These are phyloP conservation scores for button mushroom (Agaricus bisporus) DNA, from an alignment of 768 basidiomycete genomes.

Conservation along the genomic window DNA sequence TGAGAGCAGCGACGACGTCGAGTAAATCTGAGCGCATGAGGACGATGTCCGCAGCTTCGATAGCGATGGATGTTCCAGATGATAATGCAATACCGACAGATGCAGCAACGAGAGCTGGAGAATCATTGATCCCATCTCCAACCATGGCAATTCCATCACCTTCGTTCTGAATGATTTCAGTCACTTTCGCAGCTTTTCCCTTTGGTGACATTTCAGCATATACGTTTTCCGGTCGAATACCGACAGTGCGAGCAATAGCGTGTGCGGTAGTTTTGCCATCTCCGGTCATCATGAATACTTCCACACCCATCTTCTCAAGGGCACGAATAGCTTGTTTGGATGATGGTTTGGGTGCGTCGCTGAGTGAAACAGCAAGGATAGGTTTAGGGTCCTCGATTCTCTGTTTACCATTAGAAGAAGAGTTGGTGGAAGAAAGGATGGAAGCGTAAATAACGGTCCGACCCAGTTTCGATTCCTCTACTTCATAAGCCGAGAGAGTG, in stretches of 20 bases:
- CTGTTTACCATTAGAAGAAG: conserved; percentile 1
- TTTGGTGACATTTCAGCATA: conserved; percentile 94
- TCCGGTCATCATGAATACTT: conserved; percentile 92
- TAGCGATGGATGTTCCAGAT: conserved; percentile 93
- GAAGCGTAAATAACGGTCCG: conserved; percentile 88
- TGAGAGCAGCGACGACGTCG: conserved; percentile 94
- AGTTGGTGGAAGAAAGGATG: conserved; percentile 27
- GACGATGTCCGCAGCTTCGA: conserved; percentile 97
- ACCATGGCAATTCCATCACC: conserved; percentile 90
- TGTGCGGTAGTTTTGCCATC: conserved; percentile 82
- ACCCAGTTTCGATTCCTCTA: conserved; percentile 62
- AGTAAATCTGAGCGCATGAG: conserved; percentile 96
- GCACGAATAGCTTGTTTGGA: conserved; percentile 79
- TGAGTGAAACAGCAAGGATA: conserved; percentile 75
- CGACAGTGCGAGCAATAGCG: conserved; percentile 87
- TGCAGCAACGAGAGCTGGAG: conserved; percentile 92
- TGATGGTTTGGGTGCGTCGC: conserved; percentile 83
- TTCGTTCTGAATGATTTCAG: conserved; percentile 70
- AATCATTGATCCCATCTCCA: conserved; percentile 98
- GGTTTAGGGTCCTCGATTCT: conserved; percentile 40
- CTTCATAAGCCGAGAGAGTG: conserved; percentile 58
- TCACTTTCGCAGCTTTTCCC: conserved; percentile 84
- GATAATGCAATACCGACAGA: conserved; percentile 96
- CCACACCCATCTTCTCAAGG: conserved; percentile 83
- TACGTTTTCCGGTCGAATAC: conserved; percentile 76